A percentile compares a stretch with the other conserved stretches of the same genome.
Conservation (phyloP, 768 basidiomycete genomes). For the Boletus tylopilopsis region DNA sequence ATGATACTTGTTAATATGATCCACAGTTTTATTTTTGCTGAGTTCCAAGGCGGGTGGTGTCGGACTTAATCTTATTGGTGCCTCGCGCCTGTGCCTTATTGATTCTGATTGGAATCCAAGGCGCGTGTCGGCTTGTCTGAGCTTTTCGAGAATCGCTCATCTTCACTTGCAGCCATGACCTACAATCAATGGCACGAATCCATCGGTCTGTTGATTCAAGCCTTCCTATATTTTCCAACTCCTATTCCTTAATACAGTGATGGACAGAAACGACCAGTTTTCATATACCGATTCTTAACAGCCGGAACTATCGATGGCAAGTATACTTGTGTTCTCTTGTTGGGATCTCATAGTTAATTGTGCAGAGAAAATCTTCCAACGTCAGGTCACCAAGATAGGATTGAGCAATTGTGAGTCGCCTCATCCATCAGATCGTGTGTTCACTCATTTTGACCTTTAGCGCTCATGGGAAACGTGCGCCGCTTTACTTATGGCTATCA, state of each 20-base stretch:
- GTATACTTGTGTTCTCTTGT: constrained; percentile 6
- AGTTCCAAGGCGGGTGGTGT: constrained; percentile 96
- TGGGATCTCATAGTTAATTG: constrained; percentile 1
- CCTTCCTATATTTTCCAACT: neutral
- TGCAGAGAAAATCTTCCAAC: constrained; percentile 86
- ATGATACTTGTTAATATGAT: constrained; percentile 1
- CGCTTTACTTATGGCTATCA: neutral
- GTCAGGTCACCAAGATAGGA: constrained; percentile 92
- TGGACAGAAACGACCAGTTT: constrained; percentile 89
- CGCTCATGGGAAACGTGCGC: constrained; percentile 67
- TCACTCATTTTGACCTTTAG: constrained; percentile 34
- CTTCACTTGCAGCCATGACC: constrained; percentile 59
- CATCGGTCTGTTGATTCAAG: constrained; percentile 56
- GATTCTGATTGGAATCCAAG: constrained; percentile 97
- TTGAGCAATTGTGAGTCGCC: constrained; percentile 71
- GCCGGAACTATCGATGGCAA: constrained; percentile 87
- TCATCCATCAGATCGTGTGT: constrained; percentile 2
- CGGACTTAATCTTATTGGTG: constrained; percentile 91
- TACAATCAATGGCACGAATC: constrained; percentile 97
- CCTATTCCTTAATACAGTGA: constrained; percentile 50
- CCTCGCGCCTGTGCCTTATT: constrained; percentile 79
- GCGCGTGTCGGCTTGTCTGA: constrained; percentile 38
- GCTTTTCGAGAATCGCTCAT: neutral
- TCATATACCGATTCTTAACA: constrained; percentile 84
- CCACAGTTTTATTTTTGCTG: constrained; percentile 80